Base-by-base conservation (phyloP, 2,329 filamentous ascomycete genomes). In the Helotiales sp. region DNA sequence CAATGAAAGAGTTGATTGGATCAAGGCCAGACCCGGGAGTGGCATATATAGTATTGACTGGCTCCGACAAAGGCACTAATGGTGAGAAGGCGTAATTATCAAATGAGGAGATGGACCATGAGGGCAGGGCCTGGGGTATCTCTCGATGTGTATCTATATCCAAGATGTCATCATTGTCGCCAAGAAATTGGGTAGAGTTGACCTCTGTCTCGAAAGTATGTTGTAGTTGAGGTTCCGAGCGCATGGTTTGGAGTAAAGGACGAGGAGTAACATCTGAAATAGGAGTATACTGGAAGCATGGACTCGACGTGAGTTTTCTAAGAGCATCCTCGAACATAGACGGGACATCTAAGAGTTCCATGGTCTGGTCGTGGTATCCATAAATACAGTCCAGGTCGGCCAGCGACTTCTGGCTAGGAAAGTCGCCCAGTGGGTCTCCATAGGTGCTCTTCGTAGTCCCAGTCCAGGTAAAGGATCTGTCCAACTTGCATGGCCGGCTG, bases 301-400 rank as follows among this genome's bases (percentile, higher is more conserved):
- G 40, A 3, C 9, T 44, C 40, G 40, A 44, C 15, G 40, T 24
- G 10, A 44, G 40, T 10, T 44, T 19, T 13, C 40, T 44, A 19
- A 44, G n/a, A 44, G 40, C 40, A n/a, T 44, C 40, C n/a, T 44
- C 40, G 40, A 44, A 44, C 40, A 44, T 44, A 44, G 40, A 44
- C 27, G 40, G 40, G 9, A 44, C 40, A 44, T 44, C 40, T 8
- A 44, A 27, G 12, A 44, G 27, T 2, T 44, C 40, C 40, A 25
- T 40, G 4, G 36, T 24, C 22, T 25, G 22, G 12, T 44, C 27
- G 40, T 44, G 22, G 12, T 44, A 27, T 24, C 40, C 40, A 10
- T 24, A 44, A 10, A 25, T 15, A 24, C 22, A 44, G 40, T 44
- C 40, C 8, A 44, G 22, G 15, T 44, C 40, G 27, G 40, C 27